Conservation (phyloP, 2,329 filamentous ascomycete species). For the Fusarium coicis region DNA sequence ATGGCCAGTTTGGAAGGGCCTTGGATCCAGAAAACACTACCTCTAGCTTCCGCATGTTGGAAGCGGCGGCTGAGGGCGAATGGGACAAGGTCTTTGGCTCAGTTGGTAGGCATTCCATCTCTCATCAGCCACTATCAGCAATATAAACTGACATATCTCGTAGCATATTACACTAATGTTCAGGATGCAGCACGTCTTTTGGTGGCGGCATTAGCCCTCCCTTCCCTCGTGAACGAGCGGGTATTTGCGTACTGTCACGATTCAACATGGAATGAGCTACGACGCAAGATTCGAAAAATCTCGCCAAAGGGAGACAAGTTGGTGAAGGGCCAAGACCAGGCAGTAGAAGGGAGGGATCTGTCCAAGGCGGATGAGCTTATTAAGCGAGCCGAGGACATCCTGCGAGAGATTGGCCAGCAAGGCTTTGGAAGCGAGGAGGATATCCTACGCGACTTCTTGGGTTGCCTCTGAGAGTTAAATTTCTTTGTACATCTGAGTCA, state of each 20-base stretch:
- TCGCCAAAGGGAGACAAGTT: background rate
- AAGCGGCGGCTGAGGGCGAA: background rate
- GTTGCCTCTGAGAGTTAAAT: background rate
- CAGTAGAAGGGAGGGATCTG: background rate
- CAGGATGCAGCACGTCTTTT: background rate
- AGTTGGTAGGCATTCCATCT: background rate
- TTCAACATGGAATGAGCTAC: background rate
- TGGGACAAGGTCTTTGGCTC: background rate
- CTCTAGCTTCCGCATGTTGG: background rate
- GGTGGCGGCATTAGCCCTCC: background rate
- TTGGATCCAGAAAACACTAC: background rate
- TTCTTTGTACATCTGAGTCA: too few relatives aligned
- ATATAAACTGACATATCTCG: background rate
- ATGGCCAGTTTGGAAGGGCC: background rate
- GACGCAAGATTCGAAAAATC: background rate
- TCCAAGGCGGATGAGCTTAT: background rate
- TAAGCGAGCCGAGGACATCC: background rate
- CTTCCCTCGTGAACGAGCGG: background rate
- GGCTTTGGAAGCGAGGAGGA: background rate
- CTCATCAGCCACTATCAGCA: background rate
- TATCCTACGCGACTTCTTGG: background rate
- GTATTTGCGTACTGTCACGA: background rate
- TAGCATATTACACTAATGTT: background rate
- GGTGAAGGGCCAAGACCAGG: background rate
- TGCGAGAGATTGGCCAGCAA: background rate